Evolutionary conservation across 2,329 filamentous ascomycete genomes (phyloP), one percentile per base, ranked within the genome.

Genomic region (Aspergillus phoenicis): DNA sequence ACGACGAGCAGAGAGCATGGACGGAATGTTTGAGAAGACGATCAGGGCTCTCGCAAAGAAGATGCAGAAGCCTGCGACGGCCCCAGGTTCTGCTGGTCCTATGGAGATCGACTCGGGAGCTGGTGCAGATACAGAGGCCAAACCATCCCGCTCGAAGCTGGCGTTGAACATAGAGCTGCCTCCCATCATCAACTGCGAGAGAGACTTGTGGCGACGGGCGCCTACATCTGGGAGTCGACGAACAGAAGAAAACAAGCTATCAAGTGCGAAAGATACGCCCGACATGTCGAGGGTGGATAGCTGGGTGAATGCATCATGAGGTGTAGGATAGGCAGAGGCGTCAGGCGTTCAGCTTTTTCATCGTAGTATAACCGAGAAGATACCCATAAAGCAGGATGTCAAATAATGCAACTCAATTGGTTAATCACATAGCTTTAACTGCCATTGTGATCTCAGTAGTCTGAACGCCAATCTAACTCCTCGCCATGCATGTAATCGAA

Each of bases 181-280:
- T 4, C 81, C 81, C 10, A 79, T 81, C 54, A 85, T 89, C 55
- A 89, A 89, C 67, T 85, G 85, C 61, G 85, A 88, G 62, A 81
- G 83, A 66, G 79, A 80, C 45, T 83, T 83, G 64, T 88, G 85
- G 83, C 81, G 85, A 60, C 68, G 70, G n/a, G 81, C 81, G 59
- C 75, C 75, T 28, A 69, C 73, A 30, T 68, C 72, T 5, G 68
- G 66, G 57, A 75, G 73, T 61, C 73, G 72, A 41, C 64, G 71
- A 64, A 57, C 67, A 54, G 77, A 77, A 57, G 72, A 77, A 49
- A 72, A 13, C 38, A 43, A 78, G 62, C 63, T 68, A 10, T 53
- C 61, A 26, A 65, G 66, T 20, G 61, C 61, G 17, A 75, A 73
- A 57, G 67, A 64, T 41, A 60, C 62, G 26, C 59, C 64, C 20